Percentiles rank a stretch among this genome's conserved stretches.
Evolutionary conservation across 73 alveolate genomes (phyloP).

Genomic region (Paramecium primaurelia): DNA sequence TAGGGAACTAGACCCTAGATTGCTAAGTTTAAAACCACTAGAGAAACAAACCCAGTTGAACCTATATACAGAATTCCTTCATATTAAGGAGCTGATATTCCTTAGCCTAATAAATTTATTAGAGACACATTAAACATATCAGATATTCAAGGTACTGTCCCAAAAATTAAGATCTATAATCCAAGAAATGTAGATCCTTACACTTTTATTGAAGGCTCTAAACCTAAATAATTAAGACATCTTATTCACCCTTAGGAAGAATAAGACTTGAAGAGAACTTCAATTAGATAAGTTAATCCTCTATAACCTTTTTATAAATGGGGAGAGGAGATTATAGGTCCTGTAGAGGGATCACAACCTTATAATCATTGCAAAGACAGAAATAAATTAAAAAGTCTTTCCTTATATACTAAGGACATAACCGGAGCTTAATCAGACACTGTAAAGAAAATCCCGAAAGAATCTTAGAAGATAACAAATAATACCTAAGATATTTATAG

Average conservation of each 20-base stretch:
- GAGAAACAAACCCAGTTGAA: not conserved
- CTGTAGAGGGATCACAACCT: slow-evolving; percentile 1
- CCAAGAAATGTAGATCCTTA: slow-evolving; percentile 12
- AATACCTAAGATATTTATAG: not conserved
- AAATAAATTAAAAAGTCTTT: not conserved
- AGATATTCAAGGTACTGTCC: slow-evolving; percentile 11
- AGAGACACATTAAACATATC: not conserved
- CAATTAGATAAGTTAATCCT: not conserved
- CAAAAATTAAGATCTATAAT: not conserved
- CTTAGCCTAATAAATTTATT: not conserved
- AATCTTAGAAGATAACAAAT: not conserved
- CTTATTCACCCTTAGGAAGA: not conserved
- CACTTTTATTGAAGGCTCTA: not conserved
- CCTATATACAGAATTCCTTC: not conserved
- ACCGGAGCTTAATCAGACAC: slow-evolving; percentile 30
- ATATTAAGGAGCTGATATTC: not conserved
- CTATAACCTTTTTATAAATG: not conserved
- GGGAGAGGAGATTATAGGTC: not conserved
- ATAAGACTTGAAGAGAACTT: not conserved
- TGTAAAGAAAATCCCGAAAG: not conserved
- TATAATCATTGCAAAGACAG: not conserved
- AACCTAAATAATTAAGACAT: not conserved
- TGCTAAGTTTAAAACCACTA: not conserved
- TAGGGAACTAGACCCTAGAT: not conserved
- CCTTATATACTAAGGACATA: not conserved